These are phyloP conservation scores for Mollisia scopiformis DNA, from an alignment of 2,329 filamentous ascomycete species.

Conservation along the genomic window DNA sequence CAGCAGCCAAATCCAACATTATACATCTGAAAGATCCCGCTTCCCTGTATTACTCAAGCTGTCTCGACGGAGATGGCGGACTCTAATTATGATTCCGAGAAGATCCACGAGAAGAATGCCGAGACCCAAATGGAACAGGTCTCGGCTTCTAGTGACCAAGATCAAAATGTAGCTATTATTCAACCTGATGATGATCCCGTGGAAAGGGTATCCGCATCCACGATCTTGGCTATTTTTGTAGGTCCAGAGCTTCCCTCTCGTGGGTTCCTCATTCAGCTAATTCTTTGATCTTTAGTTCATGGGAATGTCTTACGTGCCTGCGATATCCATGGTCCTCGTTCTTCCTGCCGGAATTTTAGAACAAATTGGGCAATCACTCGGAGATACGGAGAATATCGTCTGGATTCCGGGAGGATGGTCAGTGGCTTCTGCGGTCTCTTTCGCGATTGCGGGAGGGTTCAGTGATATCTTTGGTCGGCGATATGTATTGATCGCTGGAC, in stretches of 20 bases:
- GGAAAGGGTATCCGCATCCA: slow-evolving; percentile 20
- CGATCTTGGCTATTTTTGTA: slow-evolving; percentile 26
- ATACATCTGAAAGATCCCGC: background rate
- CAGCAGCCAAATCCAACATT: background rate
- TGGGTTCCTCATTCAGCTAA: background rate
- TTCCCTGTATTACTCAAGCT: background rate
- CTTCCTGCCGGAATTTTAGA: slow-evolving; percentile 30
- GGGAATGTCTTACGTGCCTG: slow-evolving; percentile 25
- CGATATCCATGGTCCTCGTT: slow-evolving; percentile 25
- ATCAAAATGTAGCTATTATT: slow-evolving; percentile 8
- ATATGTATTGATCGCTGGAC: slow-evolving; percentile 33
- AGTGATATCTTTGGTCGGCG: slow-evolving; percentile 42
- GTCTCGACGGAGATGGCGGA: background rate
- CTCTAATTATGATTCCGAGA: slow-evolving; percentile 1
- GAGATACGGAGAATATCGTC: slow-evolving; percentile 29
- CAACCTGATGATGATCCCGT: slow-evolving; percentile 11
- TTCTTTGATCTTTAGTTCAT: slow-evolving; percentile 19
- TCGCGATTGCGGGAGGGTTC: slow-evolving; percentile 38
- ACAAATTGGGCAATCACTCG: slow-evolving; percentile 28
- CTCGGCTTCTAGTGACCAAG: slow-evolving; percentile 4
- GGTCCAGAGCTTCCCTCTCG: slow-evolving; percentile 1
- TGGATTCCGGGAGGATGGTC: slow-evolving; percentile 36
- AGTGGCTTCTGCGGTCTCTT: slow-evolving; percentile 32
- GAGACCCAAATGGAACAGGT: slow-evolving; percentile 8
- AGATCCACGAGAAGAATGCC: slow-evolving; percentile 8